Percentiles rank a stretch among this genome's conserved stretches.
Evolutionary conservation across 768 basidiomycete species (phyloP).

Genomic region (Leucocoprinus birnbaumii): DNA sequence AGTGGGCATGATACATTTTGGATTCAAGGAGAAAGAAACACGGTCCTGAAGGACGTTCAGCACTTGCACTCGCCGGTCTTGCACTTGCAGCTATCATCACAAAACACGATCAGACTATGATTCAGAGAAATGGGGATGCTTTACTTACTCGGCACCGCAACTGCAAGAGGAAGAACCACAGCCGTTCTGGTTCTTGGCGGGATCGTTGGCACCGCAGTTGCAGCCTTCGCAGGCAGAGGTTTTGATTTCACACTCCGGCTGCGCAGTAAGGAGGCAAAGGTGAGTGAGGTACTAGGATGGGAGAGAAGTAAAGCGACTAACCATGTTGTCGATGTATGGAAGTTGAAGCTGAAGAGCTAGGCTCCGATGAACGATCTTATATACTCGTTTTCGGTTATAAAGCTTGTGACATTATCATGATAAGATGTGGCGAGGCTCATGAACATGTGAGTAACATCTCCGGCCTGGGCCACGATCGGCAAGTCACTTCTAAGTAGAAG

Average conservation of each 20-base stretch:
- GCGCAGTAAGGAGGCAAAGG: background rate
- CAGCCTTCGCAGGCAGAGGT: constrained; percentile 21
- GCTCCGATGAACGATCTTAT: background rate
- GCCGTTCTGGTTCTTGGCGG: constrained; percentile 31
- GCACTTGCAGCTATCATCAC: constrained; percentile 26
- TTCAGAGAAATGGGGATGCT: background rate
- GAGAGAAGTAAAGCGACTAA: background rate
- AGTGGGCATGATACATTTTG: background rate
- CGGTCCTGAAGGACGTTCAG: constrained; percentile 14
- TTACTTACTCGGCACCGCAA: constrained; percentile 6
- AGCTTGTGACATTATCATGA: background rate
- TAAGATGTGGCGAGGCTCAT: background rate
- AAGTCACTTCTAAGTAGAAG: background rate
- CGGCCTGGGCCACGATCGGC: background rate
- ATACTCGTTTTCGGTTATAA: background rate
- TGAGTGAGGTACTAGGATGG: background rate
- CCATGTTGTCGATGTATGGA: constrained; percentile 1
- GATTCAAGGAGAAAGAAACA: background rate
- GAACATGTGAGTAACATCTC: no score
- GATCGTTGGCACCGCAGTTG: constrained; percentile 25
- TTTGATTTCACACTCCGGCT: constrained; percentile 20
- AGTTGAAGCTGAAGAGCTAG: background rate
- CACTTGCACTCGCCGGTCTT: constrained; percentile 32
- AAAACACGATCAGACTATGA: background rate
- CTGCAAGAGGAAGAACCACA: constrained; percentile 19